These are phyloP conservation scores for Firmiana major DNA, from an alignment of 345 rosid species.

Conservation along the genomic window DNA sequence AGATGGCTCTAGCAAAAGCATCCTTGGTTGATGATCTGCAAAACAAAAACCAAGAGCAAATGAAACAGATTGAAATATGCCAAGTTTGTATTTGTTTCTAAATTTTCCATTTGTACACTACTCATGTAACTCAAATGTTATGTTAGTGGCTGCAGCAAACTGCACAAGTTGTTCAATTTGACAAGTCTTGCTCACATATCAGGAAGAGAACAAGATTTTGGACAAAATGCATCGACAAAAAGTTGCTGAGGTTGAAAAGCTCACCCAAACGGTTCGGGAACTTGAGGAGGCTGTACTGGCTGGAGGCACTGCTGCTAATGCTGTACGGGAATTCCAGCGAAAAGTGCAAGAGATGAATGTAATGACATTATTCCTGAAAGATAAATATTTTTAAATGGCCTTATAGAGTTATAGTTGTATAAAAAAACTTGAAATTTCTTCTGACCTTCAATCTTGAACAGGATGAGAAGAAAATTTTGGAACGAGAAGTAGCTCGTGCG, in stretches of 20 bases:
- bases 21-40: conserved; percentile 97
- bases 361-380: conserved; percentile 7
- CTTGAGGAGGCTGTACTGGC: conserved; percentile 97
- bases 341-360: conserved; percentile 99
- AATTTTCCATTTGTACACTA: not conserved
- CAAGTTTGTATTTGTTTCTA: conserved; percentile 45
- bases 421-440: not conserved
- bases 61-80: conserved; percentile 93
- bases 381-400: not conserved
- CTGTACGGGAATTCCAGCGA: conserved; percentile 90
- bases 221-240: conserved; percentile 95
- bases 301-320: conserved; percentile 95
- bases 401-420: not conserved
- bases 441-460: conserved; percentile 17
- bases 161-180: not conserved
- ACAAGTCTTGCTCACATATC: not conserved
- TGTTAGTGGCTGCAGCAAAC: not conserved
- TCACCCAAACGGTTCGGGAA: conserved; percentile 85
- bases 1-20: conserved; percentile 83
- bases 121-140: not conserved
- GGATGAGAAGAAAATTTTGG: conserved; percentile 93
- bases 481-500: conserved; percentile 92
- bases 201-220: conserved; percentile 91
- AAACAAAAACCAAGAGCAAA: conserved; percentile 88
- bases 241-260: conserved; percentile 95